Evolutionary conservation across 2,329 filamentous ascomycete species (phyloP), one percentile per base, ranked within the genome.

Genomic region (Acrodontium crateriforme): DNA sequence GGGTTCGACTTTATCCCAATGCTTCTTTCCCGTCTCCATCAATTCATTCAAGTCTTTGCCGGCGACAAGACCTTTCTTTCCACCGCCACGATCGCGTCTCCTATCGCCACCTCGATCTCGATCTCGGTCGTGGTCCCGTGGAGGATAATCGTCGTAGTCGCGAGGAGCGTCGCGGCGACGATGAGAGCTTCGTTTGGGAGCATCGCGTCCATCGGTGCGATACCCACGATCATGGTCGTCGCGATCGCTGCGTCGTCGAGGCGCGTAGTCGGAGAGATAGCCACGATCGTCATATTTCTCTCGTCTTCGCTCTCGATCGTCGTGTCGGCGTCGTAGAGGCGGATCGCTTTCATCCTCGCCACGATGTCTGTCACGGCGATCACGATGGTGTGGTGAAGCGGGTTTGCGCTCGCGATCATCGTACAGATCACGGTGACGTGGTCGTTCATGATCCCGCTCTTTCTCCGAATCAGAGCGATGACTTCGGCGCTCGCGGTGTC

Each of bases 21-120:
- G 35, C 38, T 49, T 47, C 36, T 50, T 35, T 7, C 46, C 43
- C 35, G 41, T 45, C 30, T 46, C 31, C 22, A 48, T 25, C 29
- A 47, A 35, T 9, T 37, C 31, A 18, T 39, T 36, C 17, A 45
- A 30, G 19, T 45, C 40, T 14, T 31, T 39, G 40, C 11, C 31
- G n/a, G n/a, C n/a, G n/a, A n/a, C n/a, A n/a, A n/a, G n/a, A 21
- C 29, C 22, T 27, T 22, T 32, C n/a, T 15, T 32, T 18, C 26
- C 25, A 11, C 18, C 30, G 18, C 27, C 32, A 15, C 31, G 27
- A 21, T 33, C 32, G 4, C 28, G 22, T n/a, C n/a, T n/a, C n/a
- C n/a, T n/a, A n/a, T n/a, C n/a, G 11, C 28, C 24, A 12, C 13
- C 35, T 24, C 40, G 29, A 24, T 38, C 34, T 10, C 31, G 29